phyloP scores from a whole-genome alignment of 2,329 filamentous ascomycete species.

The Paecilomyces formosus region DNA sequence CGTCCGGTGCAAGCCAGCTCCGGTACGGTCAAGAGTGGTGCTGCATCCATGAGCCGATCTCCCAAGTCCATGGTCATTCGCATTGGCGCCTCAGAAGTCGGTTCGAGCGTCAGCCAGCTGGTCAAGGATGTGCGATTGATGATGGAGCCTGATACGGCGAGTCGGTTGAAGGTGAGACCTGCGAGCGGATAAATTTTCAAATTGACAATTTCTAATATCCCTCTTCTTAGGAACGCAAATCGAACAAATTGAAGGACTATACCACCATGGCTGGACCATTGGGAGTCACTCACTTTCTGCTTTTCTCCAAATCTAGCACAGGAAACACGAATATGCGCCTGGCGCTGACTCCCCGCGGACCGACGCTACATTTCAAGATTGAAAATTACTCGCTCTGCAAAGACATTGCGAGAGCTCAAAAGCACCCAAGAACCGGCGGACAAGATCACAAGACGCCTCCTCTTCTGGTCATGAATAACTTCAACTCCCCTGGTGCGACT shows the following conservation, averaged over 20 bases:
- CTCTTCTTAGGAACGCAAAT: conserved; percentile 59
- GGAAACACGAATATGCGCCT: conserved; percentile 92
- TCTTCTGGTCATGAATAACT: conserved; percentile 97
- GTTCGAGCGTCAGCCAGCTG: conserved; percentile 82
- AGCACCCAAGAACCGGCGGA: conserved; percentile 71
- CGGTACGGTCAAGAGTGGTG: conserved; percentile 46
- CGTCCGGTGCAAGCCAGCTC: conserved; percentile 55
- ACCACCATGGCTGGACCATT: conserved; percentile 91
- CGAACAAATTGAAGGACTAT: conserved; percentile 85
- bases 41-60: conserved; percentile 56
- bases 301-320: conserved; percentile 82
- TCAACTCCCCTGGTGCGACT: conserved; percentile 56
- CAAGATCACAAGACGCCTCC: conserved; percentile 83
- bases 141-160: conserved; percentile 94
- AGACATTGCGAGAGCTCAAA: conserved; percentile 77
- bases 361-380: conserved; percentile 88
- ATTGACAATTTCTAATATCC: conserved; percentile 3
- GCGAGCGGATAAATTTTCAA: background rate
- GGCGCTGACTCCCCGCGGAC: conserved; percentile 78
- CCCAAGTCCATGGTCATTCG: conserved; percentile 99
- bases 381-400: conserved; percentile 92
- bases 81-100: conserved; percentile 88
- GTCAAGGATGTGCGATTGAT: conserved; percentile 84
- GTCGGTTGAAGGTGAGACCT: conserved; percentile 59
- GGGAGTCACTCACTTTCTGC: conserved; percentile 82